These are phyloP conservation scores for Neurospora sp. DNA, from an alignment of 495 filamentous ascomycete genomes.

Conservation along the genomic window DNA sequence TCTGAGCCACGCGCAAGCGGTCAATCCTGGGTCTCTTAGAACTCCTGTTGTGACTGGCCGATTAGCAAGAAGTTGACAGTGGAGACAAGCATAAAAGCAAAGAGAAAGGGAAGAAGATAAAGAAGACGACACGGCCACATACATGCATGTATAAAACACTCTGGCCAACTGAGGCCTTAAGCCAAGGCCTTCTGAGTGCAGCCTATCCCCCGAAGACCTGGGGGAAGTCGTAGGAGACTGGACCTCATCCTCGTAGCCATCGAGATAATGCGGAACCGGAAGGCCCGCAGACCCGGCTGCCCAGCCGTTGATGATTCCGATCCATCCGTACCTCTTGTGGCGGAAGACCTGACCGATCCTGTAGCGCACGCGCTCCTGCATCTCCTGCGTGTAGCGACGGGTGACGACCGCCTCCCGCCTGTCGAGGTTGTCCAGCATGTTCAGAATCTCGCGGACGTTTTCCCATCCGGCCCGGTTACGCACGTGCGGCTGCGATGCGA, in stretches of 20 bases:
- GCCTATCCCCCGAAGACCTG: constrained; percentile 31
- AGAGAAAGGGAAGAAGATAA: neutral
- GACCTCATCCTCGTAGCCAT: constrained; percentile 34
- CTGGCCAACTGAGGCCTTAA: constrained; percentile 39
- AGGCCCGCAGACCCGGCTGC: constrained; percentile 35
- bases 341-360: constrained; percentile 75
- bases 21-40: constrained; percentile 23
- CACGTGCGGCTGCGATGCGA: constrained; percentile 7
- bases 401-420: constrained; percentile 46
- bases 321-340: constrained; percentile 72
- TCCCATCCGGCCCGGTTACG: constrained; percentile 11
- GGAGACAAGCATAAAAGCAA: neutral
- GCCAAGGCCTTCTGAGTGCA: neutral
- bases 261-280: constrained; percentile 25
- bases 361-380: constrained; percentile 44
- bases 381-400: constrained; percentile 32
- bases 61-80: neutral
- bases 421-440: constrained; percentile 52
- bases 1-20: constrained; percentile 71
- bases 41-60: neutral
- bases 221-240: constrained; percentile 42
- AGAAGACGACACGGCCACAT: constrained; percentile 27
- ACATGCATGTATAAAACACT: constrained; percentile 81
- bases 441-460: constrained; percentile 37
- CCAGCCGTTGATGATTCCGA: constrained; percentile 82